A percentile compares a stretch with the other conserved stretches of the same genome.
Conservation (phyloP, 257 asterid genomes). For the Solanum peruvianum region DNA sequence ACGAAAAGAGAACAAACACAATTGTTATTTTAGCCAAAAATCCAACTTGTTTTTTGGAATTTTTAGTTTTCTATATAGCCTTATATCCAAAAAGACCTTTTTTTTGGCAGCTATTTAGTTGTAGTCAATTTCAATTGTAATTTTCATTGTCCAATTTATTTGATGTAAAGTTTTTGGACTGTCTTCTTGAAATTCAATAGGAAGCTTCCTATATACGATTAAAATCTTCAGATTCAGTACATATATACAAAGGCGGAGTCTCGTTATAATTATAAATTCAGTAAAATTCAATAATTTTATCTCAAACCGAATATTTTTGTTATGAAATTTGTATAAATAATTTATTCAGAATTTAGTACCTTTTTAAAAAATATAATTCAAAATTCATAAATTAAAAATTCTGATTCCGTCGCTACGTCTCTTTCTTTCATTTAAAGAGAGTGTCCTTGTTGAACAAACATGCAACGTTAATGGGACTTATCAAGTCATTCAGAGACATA, state of each 20-base stretch:
- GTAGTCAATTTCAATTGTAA: not conserved
- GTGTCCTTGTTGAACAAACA: not conserved
- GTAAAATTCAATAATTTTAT: not conserved
- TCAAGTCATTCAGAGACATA: not conserved
- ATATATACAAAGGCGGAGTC: not conserved
- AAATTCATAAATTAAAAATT: not conserved
- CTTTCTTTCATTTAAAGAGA: not conserved
- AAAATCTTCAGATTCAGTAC: not conserved
- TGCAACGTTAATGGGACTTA: not conserved
- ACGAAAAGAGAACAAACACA: not conserved
- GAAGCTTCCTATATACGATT: not conserved
- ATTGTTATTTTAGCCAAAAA: no score
- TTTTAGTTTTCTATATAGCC: not conserved
- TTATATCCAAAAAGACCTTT: not conserved
- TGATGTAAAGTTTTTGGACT: not conserved
- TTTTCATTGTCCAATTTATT: not conserved
- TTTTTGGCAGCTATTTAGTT: not conserved
- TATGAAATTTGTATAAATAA: not conserved
- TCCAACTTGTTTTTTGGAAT: not conserved
- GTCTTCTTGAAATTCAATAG: not conserved
- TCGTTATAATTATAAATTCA: not conserved
- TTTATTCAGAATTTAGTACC: not conserved
- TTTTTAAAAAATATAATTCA: not conserved
- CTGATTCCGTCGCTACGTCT: rapidly evolving
- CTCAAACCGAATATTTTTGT: not conserved